phyloP scores from a whole-genome alignment of 305 asterid species.

The Fraxinus dipetala region DNA sequence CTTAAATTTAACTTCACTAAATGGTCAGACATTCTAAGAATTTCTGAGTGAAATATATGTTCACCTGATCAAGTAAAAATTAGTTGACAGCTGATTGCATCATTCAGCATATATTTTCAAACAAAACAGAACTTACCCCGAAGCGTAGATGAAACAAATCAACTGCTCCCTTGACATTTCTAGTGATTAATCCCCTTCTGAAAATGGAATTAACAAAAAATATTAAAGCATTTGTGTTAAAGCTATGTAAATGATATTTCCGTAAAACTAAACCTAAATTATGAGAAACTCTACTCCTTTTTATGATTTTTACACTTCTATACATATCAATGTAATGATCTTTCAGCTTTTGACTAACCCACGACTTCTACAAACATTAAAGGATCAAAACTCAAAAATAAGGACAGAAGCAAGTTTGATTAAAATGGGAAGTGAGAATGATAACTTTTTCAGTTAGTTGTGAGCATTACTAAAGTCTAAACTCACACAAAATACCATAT shows the following conservation, averaged over 20 bases:
- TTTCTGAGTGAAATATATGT: background rate
- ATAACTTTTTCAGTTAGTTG: background rate
- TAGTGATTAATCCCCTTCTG: conserved; percentile 93
- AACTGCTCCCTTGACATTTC: conserved; percentile 82
- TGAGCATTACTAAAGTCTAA: background rate
- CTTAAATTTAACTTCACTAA: background rate
- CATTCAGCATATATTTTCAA: background rate
- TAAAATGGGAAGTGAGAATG: background rate
- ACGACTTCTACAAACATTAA: background rate
- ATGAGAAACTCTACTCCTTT: background rate
- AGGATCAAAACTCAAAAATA: background rate
- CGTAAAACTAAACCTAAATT: background rate
- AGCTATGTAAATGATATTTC: background rate
- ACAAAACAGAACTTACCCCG: conserved; percentile 58
- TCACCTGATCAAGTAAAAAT: background rate
- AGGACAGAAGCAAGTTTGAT: background rate
- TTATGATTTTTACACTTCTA: background rate
- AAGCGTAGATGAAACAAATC: conserved; percentile 78
- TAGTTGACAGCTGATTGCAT: background rate
- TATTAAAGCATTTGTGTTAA: background rate
- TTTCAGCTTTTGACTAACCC: background rate
- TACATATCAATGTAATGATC: background rate
- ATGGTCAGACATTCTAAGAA: background rate
- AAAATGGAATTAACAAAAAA: conserved; percentile 26
- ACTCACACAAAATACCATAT: background rate